Evolutionary conservation across 257 asterid genomes (phyloP), one percentile per base, ranked within the genome.

Genomic region (Solanum okadae): DNA sequence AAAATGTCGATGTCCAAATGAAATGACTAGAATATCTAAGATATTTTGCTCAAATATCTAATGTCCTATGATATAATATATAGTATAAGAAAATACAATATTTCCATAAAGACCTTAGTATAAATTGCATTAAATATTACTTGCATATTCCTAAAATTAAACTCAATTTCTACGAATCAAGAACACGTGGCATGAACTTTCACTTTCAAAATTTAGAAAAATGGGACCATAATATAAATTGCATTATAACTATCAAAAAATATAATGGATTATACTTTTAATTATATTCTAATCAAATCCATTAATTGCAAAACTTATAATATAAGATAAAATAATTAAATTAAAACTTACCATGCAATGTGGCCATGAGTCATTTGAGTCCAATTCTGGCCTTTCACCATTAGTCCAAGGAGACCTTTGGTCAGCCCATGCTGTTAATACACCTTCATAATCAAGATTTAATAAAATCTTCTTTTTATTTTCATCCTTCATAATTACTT

Each of bases 401-500:
- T 89, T 90, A 0, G 91, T 93, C 99, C 99, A 96, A 1, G 98
- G 99, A 20, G 95, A 94, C 90, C 89, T 92, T 37, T 91, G 88
- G 11, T 87, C 93, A 75, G 92, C 97, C 99, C 99, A 97, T 67
- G 96, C 95, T 0, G 95, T 91, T 33, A 94, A 83, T 1, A 97
- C 96, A 1, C 94, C 91, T 4, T 94, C 91, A 76, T 93, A 93
- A 87, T 97, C 95, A 11, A 97, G 96, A 87, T 92, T 95, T 91
- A 97, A 89, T 56, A 92, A 92, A n/a, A 92, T 92, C 84, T 91
- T 90, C 83, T 88, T 91, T 25, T 67, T 84, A 88, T 86, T 88
- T 52, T 84, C 90, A 5, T 88, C 61, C 33, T 42, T 25, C 75
- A 46, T 35, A 5, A 12, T 14, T 83, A 86, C 61, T 42, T 70